Evolutionary conservation across 192 early-diverging fungal species (phyloP), one percentile per base, ranked within the genome.

Genomic region (Paraglomus brasilianum): DNA sequence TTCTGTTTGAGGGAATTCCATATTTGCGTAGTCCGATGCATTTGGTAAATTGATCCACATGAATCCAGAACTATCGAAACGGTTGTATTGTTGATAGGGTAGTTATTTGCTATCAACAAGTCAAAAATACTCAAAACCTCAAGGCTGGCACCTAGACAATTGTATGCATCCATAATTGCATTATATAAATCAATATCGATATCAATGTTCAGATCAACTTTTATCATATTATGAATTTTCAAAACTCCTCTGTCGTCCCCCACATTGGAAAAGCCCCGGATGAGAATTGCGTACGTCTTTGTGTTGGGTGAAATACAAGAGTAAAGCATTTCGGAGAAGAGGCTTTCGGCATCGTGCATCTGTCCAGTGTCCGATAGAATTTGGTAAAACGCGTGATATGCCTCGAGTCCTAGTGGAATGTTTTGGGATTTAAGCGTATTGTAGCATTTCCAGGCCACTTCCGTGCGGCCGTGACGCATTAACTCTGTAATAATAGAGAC

Each of bases 151-250:
- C 63, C 77, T 9, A 72, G 69, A 30, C 74, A 65, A 71, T 74
- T 77, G 57, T 79, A 81, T 10, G 72, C 80, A 49, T 79, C 62
- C 80, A 81, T 81, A 19, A 81, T 45, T 2, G 77, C 72, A 67
- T 81, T 81, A 50, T 79, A 79, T 17, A 81, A 58, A 2, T 45
- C 47, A 9, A 69, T 77, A 55, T 76, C 74, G 24, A 74, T 70
- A 19, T 79, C 78, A n/a, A 81, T 53, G 47, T 71, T 67, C 8
- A 77, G 19, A 44, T 81, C 78, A 42, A 81, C 70, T 47, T 77
- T 79, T 8, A 81, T 68, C 4, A 79, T 43, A 13, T 73, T 67
- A 50, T 81, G 80, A 36, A 81, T 59, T 10, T 66, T 70, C 39
- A 62, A 47, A 15, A 74, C 52, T 4, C 44, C 24, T 39, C 49